A percentile compares a stretch with the other conserved stretches of the same genome.
Evolutionary conservation across 331 rosid genomes (phyloP).

Genomic region (Ulmus americana): DNA sequence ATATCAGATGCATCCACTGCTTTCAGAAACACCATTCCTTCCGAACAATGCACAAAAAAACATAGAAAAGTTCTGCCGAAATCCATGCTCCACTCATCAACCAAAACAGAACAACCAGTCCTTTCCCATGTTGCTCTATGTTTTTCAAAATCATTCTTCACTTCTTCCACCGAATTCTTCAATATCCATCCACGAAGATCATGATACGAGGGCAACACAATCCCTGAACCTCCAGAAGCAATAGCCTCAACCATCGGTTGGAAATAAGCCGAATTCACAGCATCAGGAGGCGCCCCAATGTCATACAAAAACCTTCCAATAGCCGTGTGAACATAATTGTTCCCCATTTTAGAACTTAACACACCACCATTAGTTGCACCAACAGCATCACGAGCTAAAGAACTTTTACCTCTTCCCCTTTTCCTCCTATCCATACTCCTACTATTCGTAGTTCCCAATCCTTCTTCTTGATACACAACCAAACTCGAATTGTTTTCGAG

Average conservation of each 20-base stretch:
- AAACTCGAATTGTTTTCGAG: too few relatives aligned
- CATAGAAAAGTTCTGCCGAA: conserved; percentile 13
- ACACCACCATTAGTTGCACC: neutral
- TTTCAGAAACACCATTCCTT: conserved; percentile 15
- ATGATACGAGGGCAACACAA: conserved; percentile 21
- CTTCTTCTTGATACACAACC: too few relatives aligned
- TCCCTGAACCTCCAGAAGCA: conserved; percentile 17
- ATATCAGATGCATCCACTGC: conserved; percentile 16
- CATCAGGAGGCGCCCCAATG: conserved; percentile 24
- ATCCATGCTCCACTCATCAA: conserved; percentile 12
- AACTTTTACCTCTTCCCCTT: conserved; percentile 2
- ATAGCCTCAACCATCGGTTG: conserved; percentile 30
- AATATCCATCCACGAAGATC: conserved; percentile 28
- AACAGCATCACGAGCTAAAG: neutral
- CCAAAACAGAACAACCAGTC: conserved; percentile 26
- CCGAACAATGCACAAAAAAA: conserved; percentile 15
- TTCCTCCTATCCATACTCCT: neutral
- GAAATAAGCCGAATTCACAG: conserved; percentile 26
- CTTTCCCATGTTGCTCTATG: conserved; percentile 11
- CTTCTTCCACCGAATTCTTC: conserved; percentile 20
- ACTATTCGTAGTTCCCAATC: neutral
- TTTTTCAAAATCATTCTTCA: conserved; percentile 14
- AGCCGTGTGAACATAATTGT: conserved; percentile 13
- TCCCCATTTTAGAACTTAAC: too few relatives aligned
- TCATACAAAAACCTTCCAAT: conserved; percentile 28